Evolutionary conservation across 2,329 filamentous ascomycete genomes (phyloP).

Genomic region (Trichoderma oligosporum): DNA sequence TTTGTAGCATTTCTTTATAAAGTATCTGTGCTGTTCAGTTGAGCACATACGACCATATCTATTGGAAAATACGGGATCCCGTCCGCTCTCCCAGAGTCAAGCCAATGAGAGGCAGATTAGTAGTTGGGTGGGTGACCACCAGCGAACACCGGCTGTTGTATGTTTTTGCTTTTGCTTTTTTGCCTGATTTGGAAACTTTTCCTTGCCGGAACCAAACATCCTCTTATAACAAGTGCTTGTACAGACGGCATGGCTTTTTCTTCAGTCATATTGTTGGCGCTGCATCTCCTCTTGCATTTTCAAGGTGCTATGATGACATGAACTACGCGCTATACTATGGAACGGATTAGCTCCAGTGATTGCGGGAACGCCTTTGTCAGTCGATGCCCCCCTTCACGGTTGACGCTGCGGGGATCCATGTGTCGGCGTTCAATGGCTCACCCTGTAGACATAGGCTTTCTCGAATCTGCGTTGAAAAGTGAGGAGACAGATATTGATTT

Average conservation of each 20-base stretch:
- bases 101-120: too few relatives aligned
- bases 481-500: neutral
- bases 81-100: too few relatives aligned
- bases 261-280: neutral
- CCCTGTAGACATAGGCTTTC: neutral
- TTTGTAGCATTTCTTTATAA: too few relatives aligned
- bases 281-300: neutral
- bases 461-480: neutral
- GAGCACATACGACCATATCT: too few relatives aligned
- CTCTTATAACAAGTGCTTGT: neutral
- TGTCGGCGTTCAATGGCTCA: slow-evolving; percentile 2
- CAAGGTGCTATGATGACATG: neutral
- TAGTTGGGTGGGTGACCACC: too few relatives aligned
- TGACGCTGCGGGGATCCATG: neutral
- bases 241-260: neutral
- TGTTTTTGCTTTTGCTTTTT: too few relatives aligned
- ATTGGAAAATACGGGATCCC: too few relatives aligned
- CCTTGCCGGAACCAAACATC: neutral
- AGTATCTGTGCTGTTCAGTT: too few relatives aligned
- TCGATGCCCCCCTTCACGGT: neutral
- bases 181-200: too few relatives aligned
- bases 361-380: neutral
- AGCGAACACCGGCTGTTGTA: too few relatives aligned
- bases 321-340: neutral
- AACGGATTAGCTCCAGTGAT: neutral